Evolutionary conservation across 1,284 basidiomycete genomes (phyloP), one percentile per base, ranked within the genome.

Genomic region (Athelia psychrophila): DNA sequence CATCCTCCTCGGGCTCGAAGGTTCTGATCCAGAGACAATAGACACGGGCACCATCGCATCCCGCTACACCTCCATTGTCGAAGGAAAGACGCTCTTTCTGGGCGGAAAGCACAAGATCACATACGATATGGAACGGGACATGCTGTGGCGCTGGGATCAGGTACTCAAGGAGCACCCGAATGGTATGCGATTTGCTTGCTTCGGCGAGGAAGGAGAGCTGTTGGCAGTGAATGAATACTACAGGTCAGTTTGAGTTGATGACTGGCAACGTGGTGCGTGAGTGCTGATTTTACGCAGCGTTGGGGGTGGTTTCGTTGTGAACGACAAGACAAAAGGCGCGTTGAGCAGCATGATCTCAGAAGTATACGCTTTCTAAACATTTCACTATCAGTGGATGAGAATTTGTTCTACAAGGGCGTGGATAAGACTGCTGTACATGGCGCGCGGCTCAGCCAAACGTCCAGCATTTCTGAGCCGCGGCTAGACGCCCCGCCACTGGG

Each of bases 171-270:
- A 86, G 0, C 88, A 91, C 64, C 89, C 93, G 0, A 95, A 95
- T 63, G 95, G 95, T 24, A 94, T 98, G 82, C 80, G 93, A 3
- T 96, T 98, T 67, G 89, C 88, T 46, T 91, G 86, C 16, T 98
- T 95, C 61, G 86, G 81, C 54, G 75, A 79, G 42, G 75, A 88
- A 12, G 95, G 96, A 0, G 84, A 93, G 59, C 73, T 98, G 58
- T 75, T 98, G 50, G 95, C 95, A 0, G 96, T 92, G 13, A 98
- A 98, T 62, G 92, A 95, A 64, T 98, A 96, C 64, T 98, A 93
- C 64, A 85, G 81, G 81, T 42, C 6, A 22, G 38, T 42, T n/a
- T n/a, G n/a, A n/a, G n/a, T n/a, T n/a, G 20, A 42, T 42, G 38
- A 42, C 38, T 6, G 16, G 27, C 13, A 6, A 13, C 6, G 6